phyloP scores from a whole-genome alignment of 176 grass and related monocot species.

The Phragmites australis region DNA sequence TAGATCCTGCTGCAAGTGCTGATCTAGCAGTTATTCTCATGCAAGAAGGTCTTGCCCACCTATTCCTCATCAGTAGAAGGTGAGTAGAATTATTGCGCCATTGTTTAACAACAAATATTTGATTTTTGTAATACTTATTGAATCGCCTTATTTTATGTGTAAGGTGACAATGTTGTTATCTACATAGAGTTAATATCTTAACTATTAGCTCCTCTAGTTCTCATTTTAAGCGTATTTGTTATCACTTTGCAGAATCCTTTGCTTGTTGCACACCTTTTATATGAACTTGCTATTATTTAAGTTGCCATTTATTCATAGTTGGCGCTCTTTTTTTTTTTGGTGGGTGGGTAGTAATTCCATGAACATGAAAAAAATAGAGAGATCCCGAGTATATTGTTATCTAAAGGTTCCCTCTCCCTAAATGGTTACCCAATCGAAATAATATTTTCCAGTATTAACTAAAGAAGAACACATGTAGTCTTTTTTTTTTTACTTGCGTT shows the following conservation, averaged over 20 bases:
- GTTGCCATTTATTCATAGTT: neutral
- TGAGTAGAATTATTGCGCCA: conserved; percentile 30
- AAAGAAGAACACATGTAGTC: neutral
- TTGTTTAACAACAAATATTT: conserved; percentile 21
- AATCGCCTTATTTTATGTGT: no score
- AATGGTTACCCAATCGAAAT: neutral
- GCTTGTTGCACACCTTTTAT: neutral
- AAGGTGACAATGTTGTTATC: no score
- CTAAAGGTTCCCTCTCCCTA: neutral
- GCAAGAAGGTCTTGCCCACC: conserved; percentile 96
- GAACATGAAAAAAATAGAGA: neutral
- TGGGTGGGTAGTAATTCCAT: neutral
- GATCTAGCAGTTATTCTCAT: conserved; percentile 97
- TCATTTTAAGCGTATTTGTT: neutral
- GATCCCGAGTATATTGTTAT: neutral
- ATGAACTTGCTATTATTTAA: neutral
- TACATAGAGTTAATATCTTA: no score
- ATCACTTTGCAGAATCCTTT: neutral
- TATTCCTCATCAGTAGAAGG: conserved; percentile 92
- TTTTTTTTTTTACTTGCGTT: conserved; percentile 21
- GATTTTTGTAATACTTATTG: no score
- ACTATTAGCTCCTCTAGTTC: conserved; percentile 7
- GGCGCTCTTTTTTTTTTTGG: neutral
- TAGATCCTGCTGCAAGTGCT: conserved; percentile 96
- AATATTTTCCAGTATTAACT: conserved; percentile 6